Evolutionary conservation across 176 grass and related monocot species (phyloP).

Genomic region (Oropetium thomaeum): DNA sequence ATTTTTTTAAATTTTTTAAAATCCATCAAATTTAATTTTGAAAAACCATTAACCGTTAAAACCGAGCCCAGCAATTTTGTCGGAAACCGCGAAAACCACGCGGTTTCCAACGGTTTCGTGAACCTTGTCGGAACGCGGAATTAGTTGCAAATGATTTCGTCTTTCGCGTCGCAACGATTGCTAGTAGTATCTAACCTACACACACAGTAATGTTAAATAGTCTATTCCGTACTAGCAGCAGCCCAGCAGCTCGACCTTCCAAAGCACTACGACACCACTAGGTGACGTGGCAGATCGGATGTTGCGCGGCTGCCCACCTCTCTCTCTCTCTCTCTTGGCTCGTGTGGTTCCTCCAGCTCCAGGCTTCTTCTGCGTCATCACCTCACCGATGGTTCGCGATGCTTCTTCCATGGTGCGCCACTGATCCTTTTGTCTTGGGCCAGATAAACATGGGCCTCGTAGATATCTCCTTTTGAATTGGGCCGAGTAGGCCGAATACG

Average conservation of each 20-base stretch:
- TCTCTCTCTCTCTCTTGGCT: no score
- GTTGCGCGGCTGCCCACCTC: neutral
- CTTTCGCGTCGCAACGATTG: neutral
- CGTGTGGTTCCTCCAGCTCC: neutral
- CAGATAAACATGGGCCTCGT: neutral
- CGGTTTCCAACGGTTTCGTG: no score
- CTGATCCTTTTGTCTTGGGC: neutral
- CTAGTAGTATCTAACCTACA: neutral
- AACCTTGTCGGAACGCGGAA: no score
- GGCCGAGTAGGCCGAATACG: no score
- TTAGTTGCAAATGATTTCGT: neutral
- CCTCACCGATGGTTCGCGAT: neutral
- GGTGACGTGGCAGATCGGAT: neutral
- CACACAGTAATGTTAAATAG: neutral
- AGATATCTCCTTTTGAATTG: no score
- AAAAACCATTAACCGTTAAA: no score
- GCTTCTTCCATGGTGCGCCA: neutral
- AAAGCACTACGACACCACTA: no score
- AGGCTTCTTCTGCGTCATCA: neutral
- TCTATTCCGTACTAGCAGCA: neutral
- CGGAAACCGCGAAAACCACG: no score
- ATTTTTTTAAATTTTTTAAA: no score
- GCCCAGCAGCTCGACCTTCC: neutral
- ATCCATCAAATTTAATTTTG: no score
- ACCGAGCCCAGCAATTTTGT: no score